phyloP scores from a whole-genome alignment of 345 rosid genomes.

The Orychophragmus violaceus region DNA sequence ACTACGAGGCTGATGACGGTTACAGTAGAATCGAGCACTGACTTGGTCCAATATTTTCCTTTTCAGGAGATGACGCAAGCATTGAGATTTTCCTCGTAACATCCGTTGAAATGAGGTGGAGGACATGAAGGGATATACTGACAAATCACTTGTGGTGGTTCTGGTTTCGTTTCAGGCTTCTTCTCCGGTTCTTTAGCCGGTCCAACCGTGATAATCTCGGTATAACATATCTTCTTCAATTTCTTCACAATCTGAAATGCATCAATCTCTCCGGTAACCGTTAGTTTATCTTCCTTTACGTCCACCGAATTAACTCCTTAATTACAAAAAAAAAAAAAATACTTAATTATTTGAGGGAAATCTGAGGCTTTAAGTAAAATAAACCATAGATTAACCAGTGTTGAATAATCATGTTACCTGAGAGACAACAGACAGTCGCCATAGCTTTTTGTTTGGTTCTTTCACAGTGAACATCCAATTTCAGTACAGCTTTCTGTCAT shows the following conservation, averaged over 20 bases:
- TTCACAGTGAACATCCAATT: conserved; percentile 35
- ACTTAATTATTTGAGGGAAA: not conserved
- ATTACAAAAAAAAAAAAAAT: not conserved
- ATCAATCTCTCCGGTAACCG: conserved; percentile 53
- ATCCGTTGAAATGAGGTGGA: conserved; percentile 3
- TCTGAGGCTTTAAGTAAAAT: not conserved
- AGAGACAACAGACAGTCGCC: conserved; percentile 40
- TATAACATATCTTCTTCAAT: conserved; percentile 46
- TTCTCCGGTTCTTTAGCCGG: conserved; percentile 58
- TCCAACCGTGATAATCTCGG: conserved; percentile 53
- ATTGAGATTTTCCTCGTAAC: not conserved
- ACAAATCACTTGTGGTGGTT: not conserved
- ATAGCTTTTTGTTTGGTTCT: conserved; percentile 47
- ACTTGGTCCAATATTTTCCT: not conserved
- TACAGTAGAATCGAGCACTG: not conserved
- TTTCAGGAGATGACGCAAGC: not conserved
- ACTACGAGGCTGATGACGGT: not conserved
- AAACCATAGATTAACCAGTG: not conserved
- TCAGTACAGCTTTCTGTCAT: conserved; percentile 52
- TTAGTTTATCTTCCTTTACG: conserved; percentile 53
- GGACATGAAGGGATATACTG: not conserved
- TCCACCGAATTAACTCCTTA: conserved; percentile 49
- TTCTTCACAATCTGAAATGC: conserved; percentile 38
- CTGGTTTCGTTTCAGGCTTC: conserved; percentile 24
- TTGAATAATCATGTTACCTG: conserved; percentile 34